Base-by-base conservation (phyloP, 2,329 filamentous ascomycete genomes). In the Exophiala aquamarina region DNA sequence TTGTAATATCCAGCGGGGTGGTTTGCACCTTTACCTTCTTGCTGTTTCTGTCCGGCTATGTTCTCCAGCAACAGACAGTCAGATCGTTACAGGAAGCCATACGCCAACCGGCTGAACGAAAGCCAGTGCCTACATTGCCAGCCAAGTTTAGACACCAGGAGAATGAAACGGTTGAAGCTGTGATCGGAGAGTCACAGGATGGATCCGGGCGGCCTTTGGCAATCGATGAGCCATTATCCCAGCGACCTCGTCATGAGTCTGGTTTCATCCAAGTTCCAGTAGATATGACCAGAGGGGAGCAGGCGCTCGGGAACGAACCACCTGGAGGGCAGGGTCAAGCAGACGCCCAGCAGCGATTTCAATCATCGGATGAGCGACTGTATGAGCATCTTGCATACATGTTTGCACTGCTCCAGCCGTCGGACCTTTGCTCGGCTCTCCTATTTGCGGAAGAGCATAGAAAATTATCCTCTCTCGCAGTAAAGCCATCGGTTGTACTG, bases 1-100 rank as follows among this genome's bases (percentile, higher is more conserved):
- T 67, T 32, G 65, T 70, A 26, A 47, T 73, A 49, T 73, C 71
- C 18, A 65, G 69, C 28, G 64, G 65, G 4, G 62, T 74, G 18
- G 86, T 95, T 49, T 72, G 88, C 54, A 65, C 87, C 19, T 95
- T 89, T 68, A 95, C 90, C 3, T 67, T 84, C 29, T 80, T 90
- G 3, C 82, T 96, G 19, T 96, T 96, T 66, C 75, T 95, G 23
- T 89, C 87, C 41, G 91, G 91, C 61, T 95, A 94, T 66, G 79
- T 84, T 3, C 78, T 95, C 43, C 91, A 96, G 62, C 91, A 96
- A 67, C 82, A 89, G 59, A 93, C 89, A 1, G 81, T 95, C 3
- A 80, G 79, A 53, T 84, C 85, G 59, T 77, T 96, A 23, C 87
- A 92, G 60, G 73, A 76, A 46, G 87, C 87, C 14, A 84, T 95